Evolutionary conservation across 2,329 filamentous ascomycete species (phyloP), one percentile per base, ranked within the genome.

Genomic region (Dothideomycetes sp.): DNA sequence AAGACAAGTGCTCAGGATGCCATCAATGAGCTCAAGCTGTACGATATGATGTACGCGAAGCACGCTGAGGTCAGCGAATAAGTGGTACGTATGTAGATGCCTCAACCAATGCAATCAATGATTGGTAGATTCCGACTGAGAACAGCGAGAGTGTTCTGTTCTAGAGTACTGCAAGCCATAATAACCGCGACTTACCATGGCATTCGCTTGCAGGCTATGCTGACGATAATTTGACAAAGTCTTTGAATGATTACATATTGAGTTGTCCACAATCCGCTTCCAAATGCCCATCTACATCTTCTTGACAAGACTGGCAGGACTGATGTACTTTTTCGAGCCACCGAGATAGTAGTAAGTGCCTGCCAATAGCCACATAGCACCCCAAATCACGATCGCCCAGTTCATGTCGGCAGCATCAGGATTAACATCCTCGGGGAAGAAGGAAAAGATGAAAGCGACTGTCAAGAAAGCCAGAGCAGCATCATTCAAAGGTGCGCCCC

Each of bases 1-100:
- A 69, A 70, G 49, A 68, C 65, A 2, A 63, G 55, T 7, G 54
- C 57, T 1, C 45, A 51, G 33, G 67, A 70, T 59, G 65, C 65
- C 10, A 51, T 49, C 43, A 43, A 64, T 29, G 67, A 70, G 45
- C 27, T 68, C 20, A 52, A 59, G 44, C 27, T 59, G 20, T 56
- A 51, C 40, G 51, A 56, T 36, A 44, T 55, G 51, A 53, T 59
- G 50, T 55, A 52, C 34, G 15, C 45, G 33, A 48, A 47, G 44
- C 53, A 35, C 20, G 40, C 31, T 20, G 40, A 40, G 29, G 24
- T 16, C 29, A 40, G 29, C 22, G 22, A 40, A 13, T 40, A 27
- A n/a, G n/a, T n/a, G n/a, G n/a, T n/a, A n/a, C n/a, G n/a, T n/a
- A n/a, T n/a, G n/a, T n/a, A n/a, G n/a, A n/a, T n/a, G n/a, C n/a